Evolutionary conservation across 371 early-diverging fungal species (phyloP), one percentile per base, ranked within the genome.

Genomic region (Basidiobolus meristosporus): DNA sequence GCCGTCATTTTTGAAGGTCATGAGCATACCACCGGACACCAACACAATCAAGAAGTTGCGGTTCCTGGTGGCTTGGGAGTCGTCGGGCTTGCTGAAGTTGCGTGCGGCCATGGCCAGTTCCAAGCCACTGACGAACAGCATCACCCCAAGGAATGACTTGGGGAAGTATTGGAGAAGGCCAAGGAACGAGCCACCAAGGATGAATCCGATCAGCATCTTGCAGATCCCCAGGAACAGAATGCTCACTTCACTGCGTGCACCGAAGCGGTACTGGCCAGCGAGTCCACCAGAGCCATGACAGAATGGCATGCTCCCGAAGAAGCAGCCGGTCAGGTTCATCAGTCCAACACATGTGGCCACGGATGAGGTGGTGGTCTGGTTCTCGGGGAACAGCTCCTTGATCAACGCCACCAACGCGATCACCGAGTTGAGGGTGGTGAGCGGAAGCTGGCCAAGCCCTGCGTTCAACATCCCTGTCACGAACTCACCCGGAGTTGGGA

Each of bases 261-360:
- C 91, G 52, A 88, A 90, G 1, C 85, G 80, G 54, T 87, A 86
- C 54, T 90, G 91, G 9, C 81, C 91, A 12, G 88, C 89, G 22
- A 90, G 57, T 7, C 91, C 91, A 17, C 91, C 91, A 6, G 85
- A 78, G 16, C 84, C 77, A 45, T 77, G 81, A 41, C 86, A 88
- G 48, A 70, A 82, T 2, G 91, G 88, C 52, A 81, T 68, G 3
- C 78, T 74, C 2, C 88, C 89, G 52, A 88, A 81, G 73, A 82
- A 82, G 47, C 79, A 79, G 0, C 78, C 81, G 30, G 81, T 56
- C 33, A 88, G 39, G 48, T 90, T 90, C 87, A n/a, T n/a, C n/a
- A n/a, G n/a, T n/a, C n/a, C n/a, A n/a, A n/a, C n/a, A n/a, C n/a
- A n/a, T n/a, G n/a, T n/a, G n/a, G n/a, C n/a, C n/a, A n/a, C n/a